phyloP scores from a whole-genome alignment of 306 rosid species.

The Cucurbita pepo region DNA sequence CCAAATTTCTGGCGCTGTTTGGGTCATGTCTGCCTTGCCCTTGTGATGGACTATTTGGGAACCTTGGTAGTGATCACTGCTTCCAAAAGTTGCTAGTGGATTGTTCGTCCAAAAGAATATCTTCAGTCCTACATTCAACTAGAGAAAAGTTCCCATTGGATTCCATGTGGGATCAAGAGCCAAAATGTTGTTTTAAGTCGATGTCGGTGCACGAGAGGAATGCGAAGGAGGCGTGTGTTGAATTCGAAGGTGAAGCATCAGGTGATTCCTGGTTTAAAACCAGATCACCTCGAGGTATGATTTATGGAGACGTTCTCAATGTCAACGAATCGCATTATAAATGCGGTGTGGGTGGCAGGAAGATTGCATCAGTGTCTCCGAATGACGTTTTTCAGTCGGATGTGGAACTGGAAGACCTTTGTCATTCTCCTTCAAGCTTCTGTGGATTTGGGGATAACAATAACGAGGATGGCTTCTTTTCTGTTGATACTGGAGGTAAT shows the following conservation, averaged over 20 bases:
- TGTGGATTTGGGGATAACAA: conserved; percentile 8
- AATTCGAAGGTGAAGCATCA: conserved; percentile 13
- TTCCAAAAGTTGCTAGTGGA: conserved; percentile 20
- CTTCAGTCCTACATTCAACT: conserved; percentile 11
- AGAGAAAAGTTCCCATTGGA: conserved; percentile 22
- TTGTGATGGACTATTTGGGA: conserved; percentile 26
- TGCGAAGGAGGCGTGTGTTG: conserved; percentile 5
- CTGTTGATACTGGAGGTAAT: conserved; percentile 20
- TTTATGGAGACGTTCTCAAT: conserved; percentile 4
- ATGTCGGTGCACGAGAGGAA: conserved; percentile 1
- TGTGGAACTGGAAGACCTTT: background rate
- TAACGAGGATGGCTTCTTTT: conserved; percentile 12
- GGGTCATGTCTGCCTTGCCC: conserved; percentile 31
- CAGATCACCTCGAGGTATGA: background rate
- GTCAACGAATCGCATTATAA: background rate
- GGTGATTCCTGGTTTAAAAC: conserved; percentile 5
- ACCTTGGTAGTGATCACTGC: conserved; percentile 15
- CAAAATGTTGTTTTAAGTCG: background rate
- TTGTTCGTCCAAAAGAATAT: conserved; percentile 14
- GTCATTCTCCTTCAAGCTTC: conserved; percentile 14
- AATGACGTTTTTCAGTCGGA: conserved; percentile 11
- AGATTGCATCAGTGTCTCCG: conserved; percentile 4
- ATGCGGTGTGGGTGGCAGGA: conserved; percentile 5
- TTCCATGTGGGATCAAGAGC: conserved; percentile 4
- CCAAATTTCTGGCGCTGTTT: conserved; percentile 25